A percentile compares a stretch with the other conserved stretches of the same genome.
Evolutionary conservation across 2,329 filamentous ascomycete species (phyloP).

Genomic region (Fusarium setosum): DNA sequence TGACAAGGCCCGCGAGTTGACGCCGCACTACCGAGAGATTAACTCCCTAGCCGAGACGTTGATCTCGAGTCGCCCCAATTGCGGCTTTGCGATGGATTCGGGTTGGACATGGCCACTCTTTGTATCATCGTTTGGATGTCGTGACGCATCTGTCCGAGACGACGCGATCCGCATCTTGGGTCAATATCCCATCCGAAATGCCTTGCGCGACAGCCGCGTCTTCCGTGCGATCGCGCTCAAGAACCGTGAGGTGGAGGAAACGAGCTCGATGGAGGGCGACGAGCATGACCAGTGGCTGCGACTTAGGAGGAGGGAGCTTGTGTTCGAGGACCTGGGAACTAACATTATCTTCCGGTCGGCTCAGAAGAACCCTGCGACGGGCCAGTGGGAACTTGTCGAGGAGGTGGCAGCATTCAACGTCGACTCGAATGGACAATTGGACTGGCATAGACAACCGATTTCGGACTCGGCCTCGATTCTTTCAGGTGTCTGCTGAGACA

Average conservation of each 20-base stretch:
- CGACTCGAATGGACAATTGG: constrained; percentile 44
- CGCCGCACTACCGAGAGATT: constrained; percentile 56
- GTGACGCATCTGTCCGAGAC: constrained; percentile 51
- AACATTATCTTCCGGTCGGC: constrained; percentile 52
- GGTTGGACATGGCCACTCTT: constrained; percentile 59
- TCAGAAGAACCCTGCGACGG: constrained; percentile 45
- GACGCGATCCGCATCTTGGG: constrained; percentile 55
- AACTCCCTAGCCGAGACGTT: constrained; percentile 52
- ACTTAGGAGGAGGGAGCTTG: constrained; percentile 51
- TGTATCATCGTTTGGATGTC: constrained; percentile 54
- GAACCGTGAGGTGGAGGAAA: constrained; percentile 50
- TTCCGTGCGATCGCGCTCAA: constrained; percentile 53
- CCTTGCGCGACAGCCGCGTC: constrained; percentile 55
- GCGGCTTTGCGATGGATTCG: constrained; percentile 58
- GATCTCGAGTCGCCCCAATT: constrained; percentile 49
- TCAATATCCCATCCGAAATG: constrained; percentile 56
- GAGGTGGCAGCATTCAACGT: constrained; percentile 50
- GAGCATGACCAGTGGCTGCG: constrained; percentile 53
- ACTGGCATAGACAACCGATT: constrained; percentile 51
- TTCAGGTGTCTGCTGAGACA: constrained; percentile 34
- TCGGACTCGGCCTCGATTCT: constrained; percentile 46
- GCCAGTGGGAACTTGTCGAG: constrained; percentile 52
- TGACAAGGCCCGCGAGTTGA: constrained; percentile 51
- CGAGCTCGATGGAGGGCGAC: constrained; percentile 46
- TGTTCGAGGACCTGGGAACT: constrained; percentile 52